phyloP scores from a whole-genome alignment of 2,329 filamentous ascomycete species.

The Aspergillus intermedius region DNA sequence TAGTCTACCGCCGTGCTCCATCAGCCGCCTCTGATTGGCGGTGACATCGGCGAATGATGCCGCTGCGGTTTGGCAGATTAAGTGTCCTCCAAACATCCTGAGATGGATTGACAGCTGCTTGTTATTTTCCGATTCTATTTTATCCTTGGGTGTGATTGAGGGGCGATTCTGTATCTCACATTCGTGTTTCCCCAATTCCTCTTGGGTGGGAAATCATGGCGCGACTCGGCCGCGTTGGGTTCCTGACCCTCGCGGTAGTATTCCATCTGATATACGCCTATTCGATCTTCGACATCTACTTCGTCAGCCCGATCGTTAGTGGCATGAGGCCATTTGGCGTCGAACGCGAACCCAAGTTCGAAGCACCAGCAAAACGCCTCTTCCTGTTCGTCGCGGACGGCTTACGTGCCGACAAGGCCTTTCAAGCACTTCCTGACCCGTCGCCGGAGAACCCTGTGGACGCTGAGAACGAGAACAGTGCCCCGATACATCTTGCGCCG shows the following conservation, averaged over 20 bases:
- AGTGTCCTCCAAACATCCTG: background rate
- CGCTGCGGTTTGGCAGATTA: background rate
- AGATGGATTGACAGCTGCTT: background rate
- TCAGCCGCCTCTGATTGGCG: slow-evolving; percentile 11
- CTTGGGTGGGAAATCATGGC: slow-evolving; percentile 32
- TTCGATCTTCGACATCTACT: slow-evolving; percentile 98
- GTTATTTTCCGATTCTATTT: slow-evolving; percentile 1
- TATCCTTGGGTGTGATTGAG: background rate
- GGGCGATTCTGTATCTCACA: background rate
- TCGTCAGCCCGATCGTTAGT: slow-evolving; percentile 92
- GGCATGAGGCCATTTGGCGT: slow-evolving; percentile 82
- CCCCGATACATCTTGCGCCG: slow-evolving; percentile 74
- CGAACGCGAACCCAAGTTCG: slow-evolving; percentile 51
- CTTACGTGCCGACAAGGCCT: slow-evolving; percentile 93
- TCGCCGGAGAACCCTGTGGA: slow-evolving; percentile 47
- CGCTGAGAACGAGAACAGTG: slow-evolving; percentile 12
- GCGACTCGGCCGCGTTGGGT: slow-evolving; percentile 65
- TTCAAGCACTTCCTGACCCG: slow-evolving; percentile 86
- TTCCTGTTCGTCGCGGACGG: slow-evolving; percentile 97
- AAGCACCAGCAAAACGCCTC: slow-evolving; percentile 79
- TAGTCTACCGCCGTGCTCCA: slow-evolving; percentile 7
- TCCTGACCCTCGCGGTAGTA: slow-evolving; percentile 78
- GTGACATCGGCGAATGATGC: slow-evolving; percentile 9
- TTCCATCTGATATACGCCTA: slow-evolving; percentile 93
- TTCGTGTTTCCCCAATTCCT: slow-evolving; percentile 1